Conservation (phyloP, 495 filamentous ascomycete genomes). For the Talaromyces ruber region DNA sequence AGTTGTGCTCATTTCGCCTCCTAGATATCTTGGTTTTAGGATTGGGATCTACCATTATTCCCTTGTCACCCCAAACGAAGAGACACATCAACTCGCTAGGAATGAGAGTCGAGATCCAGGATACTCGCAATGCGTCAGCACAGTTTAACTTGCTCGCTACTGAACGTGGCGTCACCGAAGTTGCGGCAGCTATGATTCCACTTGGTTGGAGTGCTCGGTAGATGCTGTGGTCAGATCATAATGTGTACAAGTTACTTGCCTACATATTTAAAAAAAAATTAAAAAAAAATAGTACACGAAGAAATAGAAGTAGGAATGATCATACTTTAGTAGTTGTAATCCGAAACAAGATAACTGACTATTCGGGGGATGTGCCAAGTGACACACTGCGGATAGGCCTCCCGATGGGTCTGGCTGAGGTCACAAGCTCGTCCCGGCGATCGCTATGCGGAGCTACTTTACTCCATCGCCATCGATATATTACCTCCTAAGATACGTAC, state of each 20-base stretch:
- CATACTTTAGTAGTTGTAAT: background rate
- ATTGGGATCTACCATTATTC: constrained; percentile 63
- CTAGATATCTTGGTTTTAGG: constrained; percentile 88
- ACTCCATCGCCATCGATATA: constrained; percentile 1
- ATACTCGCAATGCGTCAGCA: constrained; percentile 88
- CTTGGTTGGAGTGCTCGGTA: constrained; percentile 64
- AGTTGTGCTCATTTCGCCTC: constrained; percentile 4
- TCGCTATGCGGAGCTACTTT: background rate
- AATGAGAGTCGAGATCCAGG: constrained; percentile 78
- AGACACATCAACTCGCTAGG: constrained; percentile 66
- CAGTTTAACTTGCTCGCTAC: constrained; percentile 84
- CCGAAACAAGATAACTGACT: background rate
- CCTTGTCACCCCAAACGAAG: constrained; percentile 67
- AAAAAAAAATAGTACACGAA: background rate
- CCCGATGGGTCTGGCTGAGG: background rate
- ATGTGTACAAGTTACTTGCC: background rate
- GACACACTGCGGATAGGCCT: background rate
- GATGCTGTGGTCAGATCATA: background rate
- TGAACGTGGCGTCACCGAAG: constrained; percentile 66
- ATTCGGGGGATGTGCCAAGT: background rate
- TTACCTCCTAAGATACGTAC: background rate
- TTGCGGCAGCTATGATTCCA: constrained; percentile 85
- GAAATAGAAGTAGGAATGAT: background rate
- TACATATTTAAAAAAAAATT: background rate
- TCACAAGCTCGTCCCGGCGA: background rate